These are phyloP conservation scores for Zelonia costaricensis DNA, from an alignment of 208 protist species.

Conservation along the genomic window DNA sequence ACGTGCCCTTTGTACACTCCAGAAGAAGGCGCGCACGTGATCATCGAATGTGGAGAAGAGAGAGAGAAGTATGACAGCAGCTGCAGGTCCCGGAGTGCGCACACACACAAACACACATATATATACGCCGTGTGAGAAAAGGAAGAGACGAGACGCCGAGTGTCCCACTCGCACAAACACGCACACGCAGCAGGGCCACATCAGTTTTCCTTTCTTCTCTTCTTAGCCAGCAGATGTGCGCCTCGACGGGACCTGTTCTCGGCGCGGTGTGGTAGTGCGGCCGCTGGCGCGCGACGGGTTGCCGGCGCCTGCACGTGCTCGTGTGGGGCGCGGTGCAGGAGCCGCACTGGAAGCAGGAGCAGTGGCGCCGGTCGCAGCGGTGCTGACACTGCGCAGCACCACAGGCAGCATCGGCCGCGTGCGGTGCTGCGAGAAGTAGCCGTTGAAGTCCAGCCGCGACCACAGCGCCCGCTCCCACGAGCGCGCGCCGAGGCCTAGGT, in stretches of 20 bases:
- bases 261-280: slow-evolving; percentile 3
- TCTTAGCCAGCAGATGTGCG: background rate
- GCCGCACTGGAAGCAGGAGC: background rate
- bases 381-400: slow-evolving; percentile 1
- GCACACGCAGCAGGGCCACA: background rate
- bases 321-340: slow-evolving; percentile 3
- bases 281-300: background rate
- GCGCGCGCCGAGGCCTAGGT: slow-evolving; percentile 56
- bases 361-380: background rate
- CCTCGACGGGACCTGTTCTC: background rate
- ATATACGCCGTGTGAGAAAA: no score
- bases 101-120: no score
- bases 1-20: no score
- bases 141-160: no score
- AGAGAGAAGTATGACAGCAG: no score
- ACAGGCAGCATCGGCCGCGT: background rate
- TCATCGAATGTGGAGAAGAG: no score
- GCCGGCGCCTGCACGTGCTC: slow-evolving; percentile 1
- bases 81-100: no score
- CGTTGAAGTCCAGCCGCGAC: slow-evolving; percentile 82
- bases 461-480: slow-evolving; percentile 69
- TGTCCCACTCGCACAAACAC: no score
- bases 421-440: slow-evolving; percentile 49
- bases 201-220: background rate
- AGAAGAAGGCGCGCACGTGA: no score